phyloP scores from a whole-genome alignment of 371 early-diverging fungal species.

The Mortierella sp. region DNA sequence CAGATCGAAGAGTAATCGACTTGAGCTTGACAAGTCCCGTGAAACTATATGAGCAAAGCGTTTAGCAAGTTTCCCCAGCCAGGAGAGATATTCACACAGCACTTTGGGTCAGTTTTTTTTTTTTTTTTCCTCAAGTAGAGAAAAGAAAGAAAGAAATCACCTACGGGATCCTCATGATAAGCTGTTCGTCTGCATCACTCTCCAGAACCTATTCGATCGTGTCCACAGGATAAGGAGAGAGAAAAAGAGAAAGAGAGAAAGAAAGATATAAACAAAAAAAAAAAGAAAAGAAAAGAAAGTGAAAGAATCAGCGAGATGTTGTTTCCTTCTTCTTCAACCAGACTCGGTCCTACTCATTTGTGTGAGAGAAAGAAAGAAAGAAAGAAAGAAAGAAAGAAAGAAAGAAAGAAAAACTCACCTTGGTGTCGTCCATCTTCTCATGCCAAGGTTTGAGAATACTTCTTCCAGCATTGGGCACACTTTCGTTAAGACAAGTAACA shows the following conservation, averaged over 20 bases:
- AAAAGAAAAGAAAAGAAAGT: constrained; percentile 2
- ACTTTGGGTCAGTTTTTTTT: neutral
- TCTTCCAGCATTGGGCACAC: constrained; percentile 73
- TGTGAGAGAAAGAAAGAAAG: neutral
- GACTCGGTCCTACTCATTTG: neutral
- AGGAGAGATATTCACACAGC: too few species aligned
- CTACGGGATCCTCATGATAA: constrained; percentile 90
- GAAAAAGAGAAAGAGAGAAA: neutral
- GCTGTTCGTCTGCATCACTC: constrained; percentile 91
- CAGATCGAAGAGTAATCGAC: constrained; percentile 83
- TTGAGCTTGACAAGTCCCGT: constrained; percentile 91
- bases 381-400: neutral
- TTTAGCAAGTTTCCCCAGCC: neutral
- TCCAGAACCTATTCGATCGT: constrained; percentile 65
- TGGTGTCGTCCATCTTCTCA: constrained; percentile 75
- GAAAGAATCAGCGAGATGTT: neutral
- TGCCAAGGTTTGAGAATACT: constrained; percentile 88
- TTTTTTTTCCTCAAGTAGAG: neutral
- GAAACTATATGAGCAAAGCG: constrained; percentile 63
- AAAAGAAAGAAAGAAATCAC: constrained; percentile 23
- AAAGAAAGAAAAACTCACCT: constrained; percentile 54
- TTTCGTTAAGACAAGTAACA: constrained; percentile 86
- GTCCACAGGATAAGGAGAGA: neutral
- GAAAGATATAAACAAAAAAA: neutral
- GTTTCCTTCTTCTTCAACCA: neutral